Percentiles rank a stretch among this genome's conserved stretches.
These are phyloP conservation scores for Hericium rajendrae DNA, from an alignment of 768 basidiomycete genomes.

Conservation along the genomic window DNA sequence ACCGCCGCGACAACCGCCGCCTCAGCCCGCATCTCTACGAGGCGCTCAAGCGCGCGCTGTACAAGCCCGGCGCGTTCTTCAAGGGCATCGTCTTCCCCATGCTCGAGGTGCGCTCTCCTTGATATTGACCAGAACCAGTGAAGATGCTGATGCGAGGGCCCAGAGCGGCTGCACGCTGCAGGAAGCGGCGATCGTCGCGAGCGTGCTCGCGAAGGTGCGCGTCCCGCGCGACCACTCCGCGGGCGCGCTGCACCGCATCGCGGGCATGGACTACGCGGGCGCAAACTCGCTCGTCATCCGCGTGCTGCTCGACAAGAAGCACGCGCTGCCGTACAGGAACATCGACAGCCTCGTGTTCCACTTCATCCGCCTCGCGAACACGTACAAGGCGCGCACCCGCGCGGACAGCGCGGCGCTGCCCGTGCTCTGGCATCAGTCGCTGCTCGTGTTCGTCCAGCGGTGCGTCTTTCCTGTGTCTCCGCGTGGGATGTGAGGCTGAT, in stretches of 20 bases:
- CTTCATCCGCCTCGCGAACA: conserved; percentile 92
- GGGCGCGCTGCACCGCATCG: conserved; percentile 85
- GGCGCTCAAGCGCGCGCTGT: conserved; percentile 82
- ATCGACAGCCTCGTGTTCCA: conserved; percentile 97
- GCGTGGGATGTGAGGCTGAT: too few species aligned
- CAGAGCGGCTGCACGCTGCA: conserved; percentile 81
- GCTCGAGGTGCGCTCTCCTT: conserved; percentile 56
- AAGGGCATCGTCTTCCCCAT: conserved; percentile 96
- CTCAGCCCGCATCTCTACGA: conserved; percentile 92
- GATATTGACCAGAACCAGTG: neutral
- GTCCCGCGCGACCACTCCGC: conserved; percentile 96
- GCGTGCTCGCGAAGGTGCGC: conserved; percentile 81
- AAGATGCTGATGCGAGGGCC: neutral
- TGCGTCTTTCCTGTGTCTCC: too few species aligned
- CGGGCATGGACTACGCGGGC: conserved; percentile 94
- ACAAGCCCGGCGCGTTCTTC: conserved; percentile 97
- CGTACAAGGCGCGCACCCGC: conserved; percentile 62
- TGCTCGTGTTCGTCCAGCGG: conserved; percentile 92
- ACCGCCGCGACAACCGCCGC: conserved; percentile 53
- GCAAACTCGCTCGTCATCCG: conserved; percentile 97
- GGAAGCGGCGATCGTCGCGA: conserved; percentile 91
- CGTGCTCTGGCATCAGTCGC: conserved; percentile 97
- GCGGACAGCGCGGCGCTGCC: conserved; percentile 77
- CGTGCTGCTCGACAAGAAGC: conserved; percentile 94
- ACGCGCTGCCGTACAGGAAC: conserved; percentile 95